Percentiles rank a stretch among this genome's conserved stretches.
phyloP scores from a whole-genome alignment of 345 rosid species.

The Hibiscus syriacus region DNA sequence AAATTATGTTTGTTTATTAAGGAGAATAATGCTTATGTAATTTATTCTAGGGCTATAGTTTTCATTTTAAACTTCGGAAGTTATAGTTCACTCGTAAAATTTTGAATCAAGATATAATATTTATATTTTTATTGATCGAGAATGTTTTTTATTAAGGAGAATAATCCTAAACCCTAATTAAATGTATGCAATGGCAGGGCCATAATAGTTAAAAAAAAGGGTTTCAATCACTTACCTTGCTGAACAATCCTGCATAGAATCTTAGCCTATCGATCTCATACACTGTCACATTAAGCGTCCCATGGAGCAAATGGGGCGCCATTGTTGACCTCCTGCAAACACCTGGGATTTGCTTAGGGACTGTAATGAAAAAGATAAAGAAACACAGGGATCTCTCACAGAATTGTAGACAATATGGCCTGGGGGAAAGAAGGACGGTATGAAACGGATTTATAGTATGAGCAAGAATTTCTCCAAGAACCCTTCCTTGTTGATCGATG shows the following conservation, averaged over 20 bases:
- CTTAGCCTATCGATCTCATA: constrained; percentile 2
- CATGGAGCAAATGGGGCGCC: constrained; percentile 7
- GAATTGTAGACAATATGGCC: not conserved
- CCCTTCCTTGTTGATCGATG: not conserved
- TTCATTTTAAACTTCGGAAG: too few relatives aligned
- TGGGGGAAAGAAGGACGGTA: too few relatives aligned
- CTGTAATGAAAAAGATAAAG: not conserved
- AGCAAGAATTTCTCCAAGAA: not conserved
- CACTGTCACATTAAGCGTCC: constrained; percentile 4
- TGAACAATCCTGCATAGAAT: too few relatives aligned
- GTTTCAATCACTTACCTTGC: constrained; percentile 8
- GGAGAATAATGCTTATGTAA: too few relatives aligned
- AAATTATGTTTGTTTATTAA: too few relatives aligned
- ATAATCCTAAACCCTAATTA: too few relatives aligned
- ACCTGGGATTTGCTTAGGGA: not conserved
- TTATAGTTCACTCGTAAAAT: too few relatives aligned
- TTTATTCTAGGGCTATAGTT: too few relatives aligned
- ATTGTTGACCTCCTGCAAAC: constrained; percentile 8
- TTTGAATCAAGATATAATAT: too few relatives aligned
- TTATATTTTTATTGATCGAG: too few relatives aligned
- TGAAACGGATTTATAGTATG: not conserved
- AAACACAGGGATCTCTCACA: not conserved
- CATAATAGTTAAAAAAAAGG: not conserved
- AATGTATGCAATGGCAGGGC: not conserved
- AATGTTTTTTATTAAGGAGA: too few relatives aligned